Base-by-base conservation (phyloP, 306 rosid genomes). In the Trifolium pratense region DNA sequence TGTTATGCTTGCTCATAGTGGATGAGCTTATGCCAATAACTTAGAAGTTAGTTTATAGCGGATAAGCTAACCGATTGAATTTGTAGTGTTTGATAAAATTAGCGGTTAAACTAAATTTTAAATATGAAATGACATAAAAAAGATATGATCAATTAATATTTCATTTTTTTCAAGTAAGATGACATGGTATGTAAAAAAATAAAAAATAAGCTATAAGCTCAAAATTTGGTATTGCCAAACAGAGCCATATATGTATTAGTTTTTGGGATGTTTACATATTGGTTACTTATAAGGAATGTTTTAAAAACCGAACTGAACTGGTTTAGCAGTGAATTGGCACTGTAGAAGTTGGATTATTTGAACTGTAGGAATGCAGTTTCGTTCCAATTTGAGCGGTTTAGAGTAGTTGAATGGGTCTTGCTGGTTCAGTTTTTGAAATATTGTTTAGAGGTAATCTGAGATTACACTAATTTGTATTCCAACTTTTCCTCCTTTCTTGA, bases 231-330 rank as follows among this genome's bases (percentile, higher is more conserved):
- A 29, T 29, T 29, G 39, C 39, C 9, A 36, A 36, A 6, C 9
- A 36, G 39, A 36, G 39, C 2, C 39, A 29, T 29, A 4, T 13
- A 49, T 43, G 49, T 43, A 43, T 37, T 32, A 43, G 31, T 52
- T 52, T 64, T 58, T 62, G 46, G 45, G 73, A 61, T 76, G 56
- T 67, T 72, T 65, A 61, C 58, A 20, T 29, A 53, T 78, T 64
- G 23, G 25, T 32, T 51, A 34, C 6, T 55, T 45, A 21, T 39
- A 36, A 36, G 9, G 55, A 48, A 48, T 48, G 55, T 48, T 48
- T 48, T 48, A 48, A 6, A 48, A 48, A 48, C 53, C 55, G 0
- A 48, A 48, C 16, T 48, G 55, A 48, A n/a, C 9, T 36, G 16
- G n/a, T n/a, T 48, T 21, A 48, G n/a, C 20, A 7, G 16, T 5